Evolutionary conservation across 768 basidiomycete genomes (phyloP), one percentile per base, ranked within the genome.

Genomic region (Tulasnella sp.): DNA sequence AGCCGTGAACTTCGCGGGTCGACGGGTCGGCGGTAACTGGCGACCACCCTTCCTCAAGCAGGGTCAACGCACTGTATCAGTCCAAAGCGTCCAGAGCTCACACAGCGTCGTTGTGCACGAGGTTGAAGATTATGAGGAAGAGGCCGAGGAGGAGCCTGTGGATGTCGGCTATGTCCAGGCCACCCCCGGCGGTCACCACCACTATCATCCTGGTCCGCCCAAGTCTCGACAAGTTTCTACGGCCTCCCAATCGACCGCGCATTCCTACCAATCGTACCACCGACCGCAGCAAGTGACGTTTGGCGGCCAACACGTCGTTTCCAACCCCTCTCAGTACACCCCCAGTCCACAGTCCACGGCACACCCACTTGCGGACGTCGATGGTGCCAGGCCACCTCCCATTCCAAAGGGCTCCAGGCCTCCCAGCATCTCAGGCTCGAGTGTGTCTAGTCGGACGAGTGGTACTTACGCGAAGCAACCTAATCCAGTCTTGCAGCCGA

Each of bases 1-100:
- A 2, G 76, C 76, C 46, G 34, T 46, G 9, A 76, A 76, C 34
- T 76, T 76, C 40, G 20, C 76, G 0, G 76, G 48, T 8, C 76
- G 76, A 54, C 76, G 76, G 9, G 76, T 76, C 11, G 76, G 76
- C 9, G 76, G 76, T 22, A 50, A 76, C 12, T 76, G 76, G 76
- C 41, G 64, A 69, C 64, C 64, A 1, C 64, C 64, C 6, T 69
- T 69, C 6, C 37, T 69, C 34, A 69, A 69, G 34, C 64, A 69
- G 64, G 64, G 34, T 18, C 28, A 69, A 37, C 64, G 64, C 31
- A 69, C 64, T 37, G 64, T 69, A 14, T 69, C 64, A 31, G 28
- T 69, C 14, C 64, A 69, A 69, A 69, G 64, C 31, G 28, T 31
- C 34, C 64, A 69, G 64, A 69, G 64, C 64, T 1, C n/a, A 6